Conservation (phyloP, 345 rosid species). For the Litchi chinensis region DNA sequence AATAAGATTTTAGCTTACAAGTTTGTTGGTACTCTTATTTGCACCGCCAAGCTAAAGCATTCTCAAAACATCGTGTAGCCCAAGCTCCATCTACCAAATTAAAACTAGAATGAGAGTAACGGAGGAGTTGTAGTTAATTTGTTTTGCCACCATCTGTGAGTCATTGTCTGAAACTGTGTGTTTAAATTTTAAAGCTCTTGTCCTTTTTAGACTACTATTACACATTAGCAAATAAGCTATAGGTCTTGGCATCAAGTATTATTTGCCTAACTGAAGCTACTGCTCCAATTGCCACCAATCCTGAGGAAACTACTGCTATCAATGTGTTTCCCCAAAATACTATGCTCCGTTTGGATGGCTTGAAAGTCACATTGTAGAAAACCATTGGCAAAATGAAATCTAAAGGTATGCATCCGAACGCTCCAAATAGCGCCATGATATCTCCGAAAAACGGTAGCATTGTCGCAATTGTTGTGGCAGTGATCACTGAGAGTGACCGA, state of each 20-base stretch:
- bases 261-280: constrained; percentile 50
- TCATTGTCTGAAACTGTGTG: neutral
- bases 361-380: constrained; percentile 46
- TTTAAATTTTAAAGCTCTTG: no score
- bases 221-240: constrained; percentile 45
- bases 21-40: no score
- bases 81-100: neutral
- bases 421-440: constrained; percentile 49
- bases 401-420: constrained; percentile 50
- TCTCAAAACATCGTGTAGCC: neutral
- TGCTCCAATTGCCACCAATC: constrained; percentile 36
- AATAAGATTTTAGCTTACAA: no score
- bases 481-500: constrained; percentile 39
- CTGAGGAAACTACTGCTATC: constrained; percentile 35
- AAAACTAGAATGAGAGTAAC: neutral
- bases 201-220: neutral
- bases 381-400: constrained; percentile 53
- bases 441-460: constrained; percentile 66
- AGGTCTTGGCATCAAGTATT: constrained; percentile 47
- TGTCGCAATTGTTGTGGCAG: constrained; percentile 35
- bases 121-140: neutral
- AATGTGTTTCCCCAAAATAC: constrained; percentile 44
- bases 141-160: neutral
- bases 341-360: constrained; percentile 42
- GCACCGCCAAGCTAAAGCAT: no score